Base-by-base conservation (phyloP, 2,329 filamentous ascomycete species). In the Pestalotiopsis sp. region DNA sequence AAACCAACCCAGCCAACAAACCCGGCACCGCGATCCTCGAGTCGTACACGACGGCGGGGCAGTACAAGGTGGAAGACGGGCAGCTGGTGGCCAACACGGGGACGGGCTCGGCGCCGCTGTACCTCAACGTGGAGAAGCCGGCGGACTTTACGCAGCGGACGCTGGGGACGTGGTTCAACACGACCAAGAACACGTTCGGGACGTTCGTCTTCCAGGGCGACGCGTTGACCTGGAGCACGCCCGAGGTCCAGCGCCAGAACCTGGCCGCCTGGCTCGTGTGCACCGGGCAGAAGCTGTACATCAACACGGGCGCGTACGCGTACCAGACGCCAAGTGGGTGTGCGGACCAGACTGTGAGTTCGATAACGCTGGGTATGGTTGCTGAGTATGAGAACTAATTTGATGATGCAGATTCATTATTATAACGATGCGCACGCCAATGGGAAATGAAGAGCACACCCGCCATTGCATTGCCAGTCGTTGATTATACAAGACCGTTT, bases 201-300 rank as follows among this genome's bases (percentile, higher is more conserved):
- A 83, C 83, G 0, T 90, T 90, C 75, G 83, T 78, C 0, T 90
- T 84, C 76, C 83, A 85, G 71, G 87, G 87, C n/a, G 88, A 90
- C 75, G 83, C 86, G 2, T 75, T 90, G 41, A 85, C 84, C 12
- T 90, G 88, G 88, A 82, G 77, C 66, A 81, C 80, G 14, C 75
- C 82, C 1, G 83, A 81, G 27, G 77, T 90, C 41, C 78, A 79
- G 63, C 76, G 88, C 45, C 87, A 86, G 65, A 90, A 90, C 74
- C 74, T 82, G 59, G 85, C 84, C 23, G 88, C 88, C 1, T 90
- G 87, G 87, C 83, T 89, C 71, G 87, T 90, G 66, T 90, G 87
- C 71, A 79, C 78, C 61, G 79, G 81, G 5, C 84, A 87, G 77
- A 76, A 74, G 61, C 71, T 90, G 70, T 89, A 86, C 73, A 83